Percentiles rank a stretch among this genome's conserved stretches.
Evolutionary conservation across 495 filamentous ascomycete species (phyloP).

Genomic region (Penicillium simplicissimum): DNA sequence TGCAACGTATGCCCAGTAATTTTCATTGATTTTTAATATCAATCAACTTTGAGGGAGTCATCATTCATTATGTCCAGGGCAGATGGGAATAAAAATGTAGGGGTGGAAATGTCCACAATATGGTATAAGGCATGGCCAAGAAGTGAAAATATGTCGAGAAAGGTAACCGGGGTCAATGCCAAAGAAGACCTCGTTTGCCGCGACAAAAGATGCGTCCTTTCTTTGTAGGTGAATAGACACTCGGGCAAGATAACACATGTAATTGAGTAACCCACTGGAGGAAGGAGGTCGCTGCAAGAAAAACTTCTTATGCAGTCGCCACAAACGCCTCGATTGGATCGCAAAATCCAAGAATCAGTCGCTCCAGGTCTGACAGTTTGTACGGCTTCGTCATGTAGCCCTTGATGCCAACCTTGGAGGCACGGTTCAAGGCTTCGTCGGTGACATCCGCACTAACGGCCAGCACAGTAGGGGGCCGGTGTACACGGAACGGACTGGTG

Average conservation of each 20-base stretch:
- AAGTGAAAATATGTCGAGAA: conserved; percentile 10
- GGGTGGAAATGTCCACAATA: conserved; percentile 19
- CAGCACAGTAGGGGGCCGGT: conserved; percentile 52
- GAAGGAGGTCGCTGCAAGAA: neutral
- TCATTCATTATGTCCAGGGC: conserved; percentile 31
- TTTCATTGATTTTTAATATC: neutral
- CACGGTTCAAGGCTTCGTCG: conserved; percentile 62
- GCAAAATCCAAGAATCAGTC: conserved; percentile 65
- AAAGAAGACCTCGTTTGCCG: neutral
- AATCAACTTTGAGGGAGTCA: conserved; percentile 20
- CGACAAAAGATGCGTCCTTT: neutral
- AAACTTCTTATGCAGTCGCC: neutral
- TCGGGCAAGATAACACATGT: neutral
- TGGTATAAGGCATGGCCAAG: conserved; percentile 31
- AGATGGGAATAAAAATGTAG: conserved; percentile 17
- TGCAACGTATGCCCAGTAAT: neutral
- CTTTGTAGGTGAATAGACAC: neutral
- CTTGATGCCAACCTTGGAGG: conserved; percentile 68
- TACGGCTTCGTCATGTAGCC: conserved; percentile 82
- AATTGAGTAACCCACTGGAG: conserved; percentile 6
- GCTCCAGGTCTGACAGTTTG: conserved; percentile 69
- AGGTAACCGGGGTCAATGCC: conserved; percentile 16
- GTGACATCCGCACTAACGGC: conserved; percentile 81
- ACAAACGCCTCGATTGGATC: conserved; percentile 7
- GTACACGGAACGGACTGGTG: conserved; percentile 1